Evolutionary conservation across 164 flowering plant species (phyloP).

Genomic region (Protea cynaroides): DNA sequence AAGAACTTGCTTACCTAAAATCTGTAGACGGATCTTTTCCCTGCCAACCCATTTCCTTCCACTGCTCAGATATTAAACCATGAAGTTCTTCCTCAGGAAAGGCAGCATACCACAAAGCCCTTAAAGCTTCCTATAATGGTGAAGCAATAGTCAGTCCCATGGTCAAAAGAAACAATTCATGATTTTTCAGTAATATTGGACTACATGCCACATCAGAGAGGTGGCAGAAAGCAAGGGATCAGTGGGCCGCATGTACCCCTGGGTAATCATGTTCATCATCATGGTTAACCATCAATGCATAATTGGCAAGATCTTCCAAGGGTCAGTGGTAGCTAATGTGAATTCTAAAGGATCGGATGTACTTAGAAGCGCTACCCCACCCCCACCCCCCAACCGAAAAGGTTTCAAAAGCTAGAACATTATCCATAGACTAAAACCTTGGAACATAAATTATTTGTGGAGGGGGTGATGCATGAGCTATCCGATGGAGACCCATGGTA

Average conservation of each 20-base stretch:
- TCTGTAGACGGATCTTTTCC: slow-evolving; percentile 98
- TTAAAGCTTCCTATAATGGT: slow-evolving; percentile 59
- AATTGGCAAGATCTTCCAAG: not conserved
- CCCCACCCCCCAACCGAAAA: too few species aligned
- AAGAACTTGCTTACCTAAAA: slow-evolving; percentile 47
- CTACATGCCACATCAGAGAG: not conserved
- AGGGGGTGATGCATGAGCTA: too few species aligned
- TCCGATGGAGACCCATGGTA: too few species aligned
- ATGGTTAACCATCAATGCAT: not conserved
- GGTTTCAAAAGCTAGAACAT: too few species aligned
- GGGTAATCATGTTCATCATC: not conserved
- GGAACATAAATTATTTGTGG: too few species aligned
- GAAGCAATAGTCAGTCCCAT: slow-evolving; percentile 6
- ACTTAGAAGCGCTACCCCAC: not conserved
- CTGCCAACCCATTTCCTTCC: slow-evolving; percentile 99
- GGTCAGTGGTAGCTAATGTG: not conserved
- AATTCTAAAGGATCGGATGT: not conserved
- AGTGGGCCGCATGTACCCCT: not conserved
- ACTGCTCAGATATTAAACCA: slow-evolving; percentile 84
- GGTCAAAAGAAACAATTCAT: slow-evolving; percentile 1
- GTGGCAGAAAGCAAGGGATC: not conserved
- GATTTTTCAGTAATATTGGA: not conserved
- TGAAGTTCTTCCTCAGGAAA: slow-evolving; percentile 78
- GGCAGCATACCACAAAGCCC: slow-evolving; percentile 74
- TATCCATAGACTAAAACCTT: too few species aligned